phyloP scores from a whole-genome alignment of 2,329 filamentous ascomycete species.

The Aspergillus sp. region DNA sequence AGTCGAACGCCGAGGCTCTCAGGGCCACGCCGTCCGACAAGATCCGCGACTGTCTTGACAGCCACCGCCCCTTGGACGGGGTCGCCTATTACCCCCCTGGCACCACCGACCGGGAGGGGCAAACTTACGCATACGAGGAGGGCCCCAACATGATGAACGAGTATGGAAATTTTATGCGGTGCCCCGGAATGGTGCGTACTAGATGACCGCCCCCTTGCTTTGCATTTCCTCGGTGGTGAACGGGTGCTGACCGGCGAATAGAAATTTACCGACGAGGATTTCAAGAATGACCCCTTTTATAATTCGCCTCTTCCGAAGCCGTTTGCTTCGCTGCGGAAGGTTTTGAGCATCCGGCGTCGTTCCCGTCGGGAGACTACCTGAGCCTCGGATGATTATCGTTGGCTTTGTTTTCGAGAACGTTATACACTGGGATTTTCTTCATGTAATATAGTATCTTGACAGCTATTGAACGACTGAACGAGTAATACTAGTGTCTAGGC shows the following conservation, averaged over 20 bases:
- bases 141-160: conserved; percentile 82
- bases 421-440: no score
- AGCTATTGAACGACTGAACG: no score
- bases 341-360: conserved; percentile 25
- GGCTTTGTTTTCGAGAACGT: no score
- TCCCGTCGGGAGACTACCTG: conserved; percentile 17
- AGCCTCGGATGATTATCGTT: not conserved
- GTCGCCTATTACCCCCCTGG: conserved; percentile 76
- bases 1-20: conserved; percentile 73
- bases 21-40: conserved; percentile 78
- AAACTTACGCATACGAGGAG: conserved; percentile 75
- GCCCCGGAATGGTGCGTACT: conserved; percentile 66
- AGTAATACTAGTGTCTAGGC: no score
- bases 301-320: conserved; percentile 28
- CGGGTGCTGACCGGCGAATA: conserved; percentile 10
- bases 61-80: conserved; percentile 78
- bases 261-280: conserved; percentile 42
- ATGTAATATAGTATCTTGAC: no score
- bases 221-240: not conserved
- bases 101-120: conserved; percentile 64
- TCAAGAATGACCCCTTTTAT: conserved; percentile 41
- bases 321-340: conserved; percentile 27
- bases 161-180: conserved; percentile 68
- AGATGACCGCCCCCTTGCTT: no score
- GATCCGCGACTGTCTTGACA: conserved; percentile 69